phyloP scores from a whole-genome alignment of 805 yeast genomes.

The Wickerhamiella vanderwaltii region DNA sequence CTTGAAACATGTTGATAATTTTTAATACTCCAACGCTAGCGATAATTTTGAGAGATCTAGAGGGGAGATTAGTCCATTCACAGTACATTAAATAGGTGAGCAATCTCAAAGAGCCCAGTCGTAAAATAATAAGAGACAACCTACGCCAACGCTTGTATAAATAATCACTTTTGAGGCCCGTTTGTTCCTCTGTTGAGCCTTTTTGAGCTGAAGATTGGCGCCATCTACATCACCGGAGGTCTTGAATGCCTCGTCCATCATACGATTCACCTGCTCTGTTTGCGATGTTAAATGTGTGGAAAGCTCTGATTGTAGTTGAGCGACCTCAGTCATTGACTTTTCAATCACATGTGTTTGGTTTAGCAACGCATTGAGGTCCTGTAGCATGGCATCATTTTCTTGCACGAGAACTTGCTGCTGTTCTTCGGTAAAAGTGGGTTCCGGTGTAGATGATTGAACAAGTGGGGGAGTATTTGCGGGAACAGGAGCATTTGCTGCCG shows the following conservation, averaged over 20 bases:
- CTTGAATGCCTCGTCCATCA: slow-evolving; percentile 56
- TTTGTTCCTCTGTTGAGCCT: slow-evolving; percentile 57
- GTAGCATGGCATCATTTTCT: slow-evolving; percentile 29
- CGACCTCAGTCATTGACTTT: slow-evolving; percentile 42
- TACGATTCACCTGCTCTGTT: slow-evolving; percentile 50
- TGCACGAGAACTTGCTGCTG: slow-evolving; percentile 24
- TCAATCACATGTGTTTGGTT: slow-evolving; percentile 31
- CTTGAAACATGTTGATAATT: too few relatives aligned
- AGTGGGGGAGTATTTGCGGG: not conserved
- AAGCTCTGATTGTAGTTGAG: slow-evolving; percentile 62
- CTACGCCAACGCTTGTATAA: slow-evolving; percentile 42
- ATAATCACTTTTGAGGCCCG: slow-evolving; percentile 46
- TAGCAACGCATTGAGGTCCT: slow-evolving; percentile 28
- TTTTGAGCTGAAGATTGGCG: slow-evolving; percentile 59
- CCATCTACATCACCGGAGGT: slow-evolving; percentile 50
- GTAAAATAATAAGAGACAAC: slow-evolving; percentile 40
- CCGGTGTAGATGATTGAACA: not conserved
- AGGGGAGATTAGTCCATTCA: too few relatives aligned
- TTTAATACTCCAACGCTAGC: too few relatives aligned
- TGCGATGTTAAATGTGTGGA: slow-evolving; percentile 62
- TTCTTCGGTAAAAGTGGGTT: slow-evolving; percentile 4
- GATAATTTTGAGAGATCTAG: too few relatives aligned
- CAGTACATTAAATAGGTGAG: not conserved
- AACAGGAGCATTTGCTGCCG: slow-evolving; percentile 2
- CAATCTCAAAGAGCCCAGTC: slow-evolving; percentile 21